phyloP scores from a whole-genome alignment of 345 rosid genomes.

The Triadica sebifera region DNA sequence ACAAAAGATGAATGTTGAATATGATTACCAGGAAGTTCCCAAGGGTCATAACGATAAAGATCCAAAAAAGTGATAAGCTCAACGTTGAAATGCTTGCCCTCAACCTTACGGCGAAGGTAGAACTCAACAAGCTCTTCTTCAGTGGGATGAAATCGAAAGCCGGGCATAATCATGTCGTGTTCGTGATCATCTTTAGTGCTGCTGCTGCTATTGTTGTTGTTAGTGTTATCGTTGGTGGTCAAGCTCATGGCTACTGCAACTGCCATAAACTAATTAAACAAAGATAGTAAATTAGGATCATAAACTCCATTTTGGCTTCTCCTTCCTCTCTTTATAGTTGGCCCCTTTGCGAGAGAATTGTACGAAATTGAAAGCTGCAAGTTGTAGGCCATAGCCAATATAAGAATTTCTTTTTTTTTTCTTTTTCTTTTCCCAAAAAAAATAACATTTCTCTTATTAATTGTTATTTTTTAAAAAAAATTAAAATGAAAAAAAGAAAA shows the following conservation, averaged over 20 bases:
- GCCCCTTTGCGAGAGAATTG: background rate
- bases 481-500: too few species aligned
- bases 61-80: slow-evolving; percentile 98
- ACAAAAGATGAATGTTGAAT: background rate
- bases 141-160: slow-evolving; percentile 95
- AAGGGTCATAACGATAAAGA: slow-evolving; percentile 98
- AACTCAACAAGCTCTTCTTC: slow-evolving; percentile 99
- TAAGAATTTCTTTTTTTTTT: background rate
- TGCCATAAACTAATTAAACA: slow-evolving; percentile 52
- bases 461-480: too few species aligned
- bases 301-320: slow-evolving; percentile 10
- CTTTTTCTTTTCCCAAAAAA: background rate
- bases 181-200: slow-evolving; percentile 61
- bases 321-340: slow-evolving; percentile 27
- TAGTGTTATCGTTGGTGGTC: slow-evolving; percentile 25
- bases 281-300: too few species aligned
- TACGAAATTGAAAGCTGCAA: slow-evolving; percentile 31
- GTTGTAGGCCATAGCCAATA: slow-evolving; percentile 8
- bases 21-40: slow-evolving; percentile 93
- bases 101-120: slow-evolving; percentile 99
- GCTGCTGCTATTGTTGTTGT: background rate
- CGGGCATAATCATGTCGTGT: slow-evolving; percentile 97
- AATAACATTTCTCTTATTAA: too few species aligned
- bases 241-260: slow-evolving; percentile 63
- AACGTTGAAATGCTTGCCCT: slow-evolving; percentile 97